Evolutionary conservation across 1,284 basidiomycete genomes (phyloP).

Genomic region (Cutaneotrichosporon curvatum): DNA sequence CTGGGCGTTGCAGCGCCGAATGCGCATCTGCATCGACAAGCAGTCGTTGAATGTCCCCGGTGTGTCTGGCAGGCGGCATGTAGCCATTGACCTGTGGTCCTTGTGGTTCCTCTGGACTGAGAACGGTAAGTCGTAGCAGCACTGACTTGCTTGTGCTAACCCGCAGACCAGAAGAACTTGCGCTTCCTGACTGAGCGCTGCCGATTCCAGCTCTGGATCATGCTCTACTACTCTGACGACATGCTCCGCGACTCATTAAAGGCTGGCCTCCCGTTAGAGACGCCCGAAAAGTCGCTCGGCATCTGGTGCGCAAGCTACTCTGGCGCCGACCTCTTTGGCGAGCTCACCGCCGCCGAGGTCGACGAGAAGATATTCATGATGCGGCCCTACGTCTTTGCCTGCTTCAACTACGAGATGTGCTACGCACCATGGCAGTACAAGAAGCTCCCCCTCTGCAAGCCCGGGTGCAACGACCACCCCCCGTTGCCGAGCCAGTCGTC

Average conservation of each 20-base stretch:
- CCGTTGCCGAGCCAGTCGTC: conserved; percentile 22
- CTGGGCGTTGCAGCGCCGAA: conserved; percentile 33
- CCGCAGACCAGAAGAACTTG: conserved; percentile 46
- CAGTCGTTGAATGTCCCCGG: conserved; percentile 27
- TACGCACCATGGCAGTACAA: conserved; percentile 48
- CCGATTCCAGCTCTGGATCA: conserved; percentile 35
- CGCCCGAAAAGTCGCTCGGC: conserved; percentile 36
- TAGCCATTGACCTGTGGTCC: conserved; percentile 43
- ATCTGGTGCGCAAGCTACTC: conserved; percentile 35
- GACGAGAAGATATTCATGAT: conserved; percentile 51
- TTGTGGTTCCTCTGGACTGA: conserved; percentile 48
- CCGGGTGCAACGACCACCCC: conserved; percentile 20
- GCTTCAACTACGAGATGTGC: conserved; percentile 49
- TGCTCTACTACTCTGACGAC: conserved; percentile 39
- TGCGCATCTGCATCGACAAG: conserved; percentile 32
- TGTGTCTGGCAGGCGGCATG: conserved; percentile 17
- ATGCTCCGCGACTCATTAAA: conserved; percentile 43
- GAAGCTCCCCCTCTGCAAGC: conserved; percentile 36
- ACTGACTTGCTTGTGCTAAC: not conserved
- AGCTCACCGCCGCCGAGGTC: conserved; percentile 44
- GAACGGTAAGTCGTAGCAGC: conserved; percentile 40
- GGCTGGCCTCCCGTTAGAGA: conserved; percentile 44
- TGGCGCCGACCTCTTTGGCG: conserved; percentile 25
- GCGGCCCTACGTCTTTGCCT: conserved; percentile 51
- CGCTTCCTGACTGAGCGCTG: conserved; percentile 39